These are phyloP conservation scores for Leishmania tropica DNA, from an alignment of 208 protist species.

Conservation along the genomic window DNA sequence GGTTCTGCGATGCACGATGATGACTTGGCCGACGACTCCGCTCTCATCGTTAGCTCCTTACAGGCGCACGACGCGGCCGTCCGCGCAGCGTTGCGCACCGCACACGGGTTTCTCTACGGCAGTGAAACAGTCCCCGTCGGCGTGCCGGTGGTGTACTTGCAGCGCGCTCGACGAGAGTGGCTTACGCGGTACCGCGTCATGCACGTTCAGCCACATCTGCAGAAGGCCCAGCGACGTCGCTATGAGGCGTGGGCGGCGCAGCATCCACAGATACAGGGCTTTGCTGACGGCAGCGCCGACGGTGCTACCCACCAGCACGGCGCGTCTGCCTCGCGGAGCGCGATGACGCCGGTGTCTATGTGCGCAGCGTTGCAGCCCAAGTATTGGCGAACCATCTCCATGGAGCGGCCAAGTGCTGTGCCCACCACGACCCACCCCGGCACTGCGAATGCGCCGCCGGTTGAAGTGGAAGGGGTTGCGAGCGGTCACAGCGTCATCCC, in stretches of 20 bases:
- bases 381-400: conserved; percentile 14
- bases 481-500: not conserved
- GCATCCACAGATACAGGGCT: not conserved
- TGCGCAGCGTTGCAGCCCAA: conserved; percentile 15
- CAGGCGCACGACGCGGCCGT: conserved; percentile 24
- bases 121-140: conserved; percentile 41
- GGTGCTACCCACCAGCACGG: no score
- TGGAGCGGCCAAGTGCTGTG: not conserved
- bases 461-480: not conserved
- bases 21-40: not conserved
- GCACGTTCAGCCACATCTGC: conserved; percentile 33
- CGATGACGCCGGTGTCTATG: not conserved
- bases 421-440: not conserved
- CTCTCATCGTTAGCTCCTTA: not conserved
- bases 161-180: conserved; percentile 42
- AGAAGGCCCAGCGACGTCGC: conserved; percentile 27
- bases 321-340: not conserved
- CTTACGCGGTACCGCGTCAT: conserved; percentile 31
- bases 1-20: not conserved
- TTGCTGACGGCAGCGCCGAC: not conserved
- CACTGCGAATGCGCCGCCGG: not conserved
- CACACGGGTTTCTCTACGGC: conserved; percentile 45
- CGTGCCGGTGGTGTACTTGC: conserved; percentile 40
- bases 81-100: conserved; percentile 26
- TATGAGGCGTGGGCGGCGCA: conserved; percentile 25